A percentile compares a stretch with the other conserved stretches of the same genome.
Evolutionary conservation across 768 basidiomycete genomes (phyloP).

Genomic region (Hypholoma fasciculare): DNA sequence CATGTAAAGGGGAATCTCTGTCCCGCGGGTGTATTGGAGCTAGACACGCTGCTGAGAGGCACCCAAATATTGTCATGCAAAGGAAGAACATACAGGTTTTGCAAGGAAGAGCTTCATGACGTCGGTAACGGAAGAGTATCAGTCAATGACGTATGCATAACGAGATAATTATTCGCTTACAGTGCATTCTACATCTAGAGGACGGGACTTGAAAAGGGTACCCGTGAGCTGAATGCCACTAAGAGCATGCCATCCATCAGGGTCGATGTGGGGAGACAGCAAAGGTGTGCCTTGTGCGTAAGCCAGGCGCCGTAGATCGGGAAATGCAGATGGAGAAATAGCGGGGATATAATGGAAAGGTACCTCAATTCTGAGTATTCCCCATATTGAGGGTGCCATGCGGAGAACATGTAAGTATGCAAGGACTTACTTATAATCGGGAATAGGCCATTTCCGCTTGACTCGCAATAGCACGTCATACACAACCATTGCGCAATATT

Average conservation of each 20-base stretch:
- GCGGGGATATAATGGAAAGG: constrained; percentile 33
- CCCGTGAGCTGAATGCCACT: constrained; percentile 26
- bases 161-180: constrained; percentile 22
- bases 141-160: no score
- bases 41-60: not conserved
- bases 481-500: not conserved
- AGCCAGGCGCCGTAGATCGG: constrained; percentile 32
- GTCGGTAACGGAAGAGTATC: no score
- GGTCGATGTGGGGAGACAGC: constrained; percentile 35
- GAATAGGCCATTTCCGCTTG: not conserved
- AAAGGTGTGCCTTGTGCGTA: constrained; percentile 34
- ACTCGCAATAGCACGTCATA: not conserved
- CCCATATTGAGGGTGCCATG: no score
- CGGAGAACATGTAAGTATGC: not conserved
- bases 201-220: constrained; percentile 26
- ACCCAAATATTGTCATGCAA: not conserved
- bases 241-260: constrained; percentile 39
- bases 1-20: not conserved
- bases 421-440: not conserved
- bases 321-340: constrained; percentile 30
- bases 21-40: not conserved
- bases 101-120: constrained; percentile 34
- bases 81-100: constrained; percentile 33
- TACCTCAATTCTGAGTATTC: constrained; percentile 26
- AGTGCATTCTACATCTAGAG: constrained; percentile 29